A percentile compares a stretch with the other conserved stretches of the same genome.
Conservation (phyloP, 345 rosid genomes). For the Cardamine chenopodiifolia region DNA sequence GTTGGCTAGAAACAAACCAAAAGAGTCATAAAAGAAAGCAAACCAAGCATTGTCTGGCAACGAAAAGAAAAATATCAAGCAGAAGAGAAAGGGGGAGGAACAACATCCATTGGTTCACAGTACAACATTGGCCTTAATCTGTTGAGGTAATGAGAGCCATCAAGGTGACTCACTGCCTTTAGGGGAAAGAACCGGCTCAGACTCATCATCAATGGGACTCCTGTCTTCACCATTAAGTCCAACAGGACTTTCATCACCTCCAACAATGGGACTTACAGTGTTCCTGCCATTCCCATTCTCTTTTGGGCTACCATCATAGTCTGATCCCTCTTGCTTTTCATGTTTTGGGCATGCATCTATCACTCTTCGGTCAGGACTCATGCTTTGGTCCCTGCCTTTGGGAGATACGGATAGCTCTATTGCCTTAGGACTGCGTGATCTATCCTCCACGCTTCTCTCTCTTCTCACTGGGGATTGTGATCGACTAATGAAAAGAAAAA, state of each 20-base stretch:
- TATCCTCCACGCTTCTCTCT: slow-evolving; percentile 47
- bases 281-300: slow-evolving; percentile 48
- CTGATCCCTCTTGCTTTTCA: slow-evolving; percentile 49
- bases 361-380: slow-evolving; percentile 50
- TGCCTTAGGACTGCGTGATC: slow-evolving; percentile 50
- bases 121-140: slow-evolving; percentile 3
- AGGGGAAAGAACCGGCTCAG: slow-evolving; percentile 41
- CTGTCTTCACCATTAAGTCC: slow-evolving; percentile 55
- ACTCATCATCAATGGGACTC: slow-evolving; percentile 42
- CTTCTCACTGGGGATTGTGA: slow-evolving; percentile 77
- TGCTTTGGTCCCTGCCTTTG: slow-evolving; percentile 62
- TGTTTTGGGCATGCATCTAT: slow-evolving; percentile 41
- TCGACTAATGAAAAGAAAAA: slow-evolving; percentile 47
- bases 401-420: slow-evolving; percentile 45
- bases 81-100: slow-evolving; percentile 4
- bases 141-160: slow-evolving; percentile 7
- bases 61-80: background rate
- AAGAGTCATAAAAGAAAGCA: slow-evolving; percentile 9
- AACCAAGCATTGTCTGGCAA: background rate
- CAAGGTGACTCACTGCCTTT: slow-evolving; percentile 50
- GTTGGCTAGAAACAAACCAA: background rate
- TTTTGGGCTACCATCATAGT: slow-evolving; percentile 57
- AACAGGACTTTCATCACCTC: slow-evolving; percentile 38
- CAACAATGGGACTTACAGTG: slow-evolving; percentile 45
- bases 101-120: slow-evolving; percentile 27